Base-by-base conservation (phyloP, 2,329 filamentous ascomycete species). In the Akanthomyces lecanii region DNA sequence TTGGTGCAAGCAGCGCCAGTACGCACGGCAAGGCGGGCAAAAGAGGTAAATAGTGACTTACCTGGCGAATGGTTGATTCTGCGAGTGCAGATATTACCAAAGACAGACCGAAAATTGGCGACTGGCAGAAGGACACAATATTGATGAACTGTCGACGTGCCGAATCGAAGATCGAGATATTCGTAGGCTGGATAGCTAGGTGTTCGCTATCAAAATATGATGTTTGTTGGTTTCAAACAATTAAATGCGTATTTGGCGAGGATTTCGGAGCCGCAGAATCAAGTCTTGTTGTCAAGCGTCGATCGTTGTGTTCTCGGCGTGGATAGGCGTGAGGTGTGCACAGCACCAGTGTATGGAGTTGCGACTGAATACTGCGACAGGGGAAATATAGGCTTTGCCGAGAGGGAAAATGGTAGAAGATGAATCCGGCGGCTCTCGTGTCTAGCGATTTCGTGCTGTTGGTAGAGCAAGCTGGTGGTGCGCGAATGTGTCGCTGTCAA, bases 1-100 rank as follows among this genome's bases (percentile, higher is more conserved):
- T 44, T 51, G 56, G 18, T 2, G 21, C 51, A 51, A 21, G 21
- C 25, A 48, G 10, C 14, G 30, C 30, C 18, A 59, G 33, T 12
- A 44, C 23, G 10, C 28, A 21, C 16, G 47, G 38, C 57, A 10
- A 44, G 56, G 45, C 16, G 45, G 52, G 28, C 28, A 36, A 42
- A 14, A 25, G 52, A 25, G 45, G 28, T n/a, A 51, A 51, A 58
- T 38, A 38, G 18, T 42, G 47, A 59, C 56, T 59, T 36, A 51
- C 56, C 10, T 42, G 4, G 36, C 2, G 48, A 11, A 21, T 1
- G 16, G 28, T 5, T 33, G 2, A n/a, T 18, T 52, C n/a, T 23
- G 10, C 3, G 21, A 18, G 8, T 23, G 33, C n/a, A 21, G 33
- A 25, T 28, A 12, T 38, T 42, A 5, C 21, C 23, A 14, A 6